A percentile compares a stretch with the other conserved stretches of the same genome.
phyloP scores from a whole-genome alignment of 176 grass and related monocot genomes.

The Luzula sylvatica region DNA sequence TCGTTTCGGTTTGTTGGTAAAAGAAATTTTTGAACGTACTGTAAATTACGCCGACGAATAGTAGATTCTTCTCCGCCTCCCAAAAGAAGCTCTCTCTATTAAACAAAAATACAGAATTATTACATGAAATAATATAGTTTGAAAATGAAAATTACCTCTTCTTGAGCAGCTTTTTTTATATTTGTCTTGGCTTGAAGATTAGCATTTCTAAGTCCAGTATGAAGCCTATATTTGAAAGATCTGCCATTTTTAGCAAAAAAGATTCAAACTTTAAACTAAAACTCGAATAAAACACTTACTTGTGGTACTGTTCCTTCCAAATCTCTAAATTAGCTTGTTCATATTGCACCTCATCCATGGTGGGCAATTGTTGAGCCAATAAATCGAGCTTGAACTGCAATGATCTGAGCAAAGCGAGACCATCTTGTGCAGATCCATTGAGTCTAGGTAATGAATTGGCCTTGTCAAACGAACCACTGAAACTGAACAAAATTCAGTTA shows the following conservation, averaged over 20 bases:
- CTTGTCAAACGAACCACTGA: too few species aligned
- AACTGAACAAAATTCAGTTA: too few species aligned
- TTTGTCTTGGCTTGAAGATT: constrained; percentile 81
- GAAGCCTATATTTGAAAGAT: constrained; percentile 41
- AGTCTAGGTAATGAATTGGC: constrained; percentile 50
- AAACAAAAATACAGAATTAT: background rate
- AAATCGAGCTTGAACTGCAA: constrained; percentile 68
- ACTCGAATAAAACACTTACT: constrained; percentile 19
- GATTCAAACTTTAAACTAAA: background rate
- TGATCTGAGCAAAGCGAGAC: constrained; percentile 50
- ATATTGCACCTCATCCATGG: constrained; percentile 54
- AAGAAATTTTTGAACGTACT: constrained; percentile 40
- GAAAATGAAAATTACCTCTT: constrained; percentile 38
- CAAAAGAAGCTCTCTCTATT: constrained; percentile 70
- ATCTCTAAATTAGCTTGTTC: constrained; percentile 37
- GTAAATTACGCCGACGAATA: constrained; percentile 39
- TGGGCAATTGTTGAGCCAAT: constrained; percentile 63
- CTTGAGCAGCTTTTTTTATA: constrained; percentile 60
- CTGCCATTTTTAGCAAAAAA: constrained; percentile 3
- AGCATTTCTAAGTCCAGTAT: constrained; percentile 46
- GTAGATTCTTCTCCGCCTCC: constrained; percentile 65
- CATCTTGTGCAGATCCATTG: constrained; percentile 63
- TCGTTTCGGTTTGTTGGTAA: too few species aligned
- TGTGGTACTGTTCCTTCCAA: constrained; percentile 75
- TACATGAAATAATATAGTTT: background rate